These are phyloP conservation scores for Penicillium verrucosum DNA, from an alignment of 2,329 filamentous ascomycete species.

Conservation along the genomic window DNA sequence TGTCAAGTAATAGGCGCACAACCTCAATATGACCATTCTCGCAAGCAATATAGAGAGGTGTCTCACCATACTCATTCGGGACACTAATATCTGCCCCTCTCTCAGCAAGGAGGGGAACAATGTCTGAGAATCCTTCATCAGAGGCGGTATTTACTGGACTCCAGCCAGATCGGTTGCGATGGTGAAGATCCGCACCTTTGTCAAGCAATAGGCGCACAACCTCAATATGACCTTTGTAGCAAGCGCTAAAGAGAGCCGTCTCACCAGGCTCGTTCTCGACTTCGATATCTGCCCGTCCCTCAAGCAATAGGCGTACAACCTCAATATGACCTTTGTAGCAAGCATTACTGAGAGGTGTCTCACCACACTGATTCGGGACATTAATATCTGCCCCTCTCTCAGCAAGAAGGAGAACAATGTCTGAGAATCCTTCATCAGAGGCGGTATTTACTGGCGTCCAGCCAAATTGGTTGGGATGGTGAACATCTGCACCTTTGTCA, in stretches of 20 bases:
- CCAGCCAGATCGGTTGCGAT: neutral
- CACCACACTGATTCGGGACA: neutral
- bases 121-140: neutral
- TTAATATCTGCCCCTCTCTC: neutral
- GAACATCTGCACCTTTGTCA: neutral
- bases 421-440: neutral
- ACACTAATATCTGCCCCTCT: neutral
- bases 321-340: neutral
- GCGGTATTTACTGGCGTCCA: neutral
- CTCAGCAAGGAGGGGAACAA: neutral
- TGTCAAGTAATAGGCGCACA: no score
- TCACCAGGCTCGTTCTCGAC: no score
- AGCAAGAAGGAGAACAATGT: neutral
- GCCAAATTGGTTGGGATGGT: no score
- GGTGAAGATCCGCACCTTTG: neutral
- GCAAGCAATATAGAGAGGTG: no score
- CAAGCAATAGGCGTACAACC: neutral
- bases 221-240: neutral
- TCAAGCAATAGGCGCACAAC: neutral
- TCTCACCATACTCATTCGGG: fast-evolving
- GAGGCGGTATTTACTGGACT: neutral
- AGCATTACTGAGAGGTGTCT: no score
- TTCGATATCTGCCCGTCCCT: no score
- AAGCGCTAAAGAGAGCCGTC: no score
- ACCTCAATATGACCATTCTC: neutral